Conservation (phyloP, 1,284 basidiomycete genomes). For the Sporisorium exsertum region DNA sequence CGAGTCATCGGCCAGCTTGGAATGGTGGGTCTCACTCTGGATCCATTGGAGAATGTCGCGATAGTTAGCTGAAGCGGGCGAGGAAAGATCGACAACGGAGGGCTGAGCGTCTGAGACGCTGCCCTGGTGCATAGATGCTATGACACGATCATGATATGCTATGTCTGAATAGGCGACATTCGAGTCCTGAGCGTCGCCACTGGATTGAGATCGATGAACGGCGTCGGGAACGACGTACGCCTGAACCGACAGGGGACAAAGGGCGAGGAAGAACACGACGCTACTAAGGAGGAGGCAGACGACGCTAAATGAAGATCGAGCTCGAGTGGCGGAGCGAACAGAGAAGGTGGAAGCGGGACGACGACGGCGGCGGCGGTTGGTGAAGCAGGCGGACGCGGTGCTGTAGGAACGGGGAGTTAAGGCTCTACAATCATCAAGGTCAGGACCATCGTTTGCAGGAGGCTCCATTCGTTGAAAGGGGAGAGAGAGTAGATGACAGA, state of each 20-base stretch:
- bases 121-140: slow-evolving; percentile 15
- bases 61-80: background rate
- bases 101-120: slow-evolving; percentile 15
- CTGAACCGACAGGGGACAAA: slow-evolving; percentile 14
- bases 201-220: slow-evolving; percentile 2
- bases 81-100: slow-evolving; percentile 10
- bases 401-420: slow-evolving; percentile 30
- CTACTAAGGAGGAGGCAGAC: slow-evolving; percentile 15
- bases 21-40: slow-evolving; percentile 9
- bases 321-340: background rate
- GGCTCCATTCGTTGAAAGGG: slow-evolving; percentile 45
- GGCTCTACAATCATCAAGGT: slow-evolving; percentile 53
- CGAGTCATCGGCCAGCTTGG: background rate
- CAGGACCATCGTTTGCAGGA: slow-evolving; percentile 44
- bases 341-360: background rate
- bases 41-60: slow-evolving; percentile 30
- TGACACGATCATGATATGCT: slow-evolving; percentile 45
- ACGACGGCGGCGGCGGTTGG: slow-evolving; percentile 26
- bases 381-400: slow-evolving; percentile 44
- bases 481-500: background rate
- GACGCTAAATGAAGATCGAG: slow-evolving; percentile 10
- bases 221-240: slow-evolving; percentile 33
- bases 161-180: slow-evolving; percentile 15
- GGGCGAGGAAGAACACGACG: slow-evolving; percentile 16
- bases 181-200: slow-evolving; percentile 4